phyloP scores from a whole-genome alignment of 2,329 filamentous ascomycete genomes.

The Nemania sp. region DNA sequence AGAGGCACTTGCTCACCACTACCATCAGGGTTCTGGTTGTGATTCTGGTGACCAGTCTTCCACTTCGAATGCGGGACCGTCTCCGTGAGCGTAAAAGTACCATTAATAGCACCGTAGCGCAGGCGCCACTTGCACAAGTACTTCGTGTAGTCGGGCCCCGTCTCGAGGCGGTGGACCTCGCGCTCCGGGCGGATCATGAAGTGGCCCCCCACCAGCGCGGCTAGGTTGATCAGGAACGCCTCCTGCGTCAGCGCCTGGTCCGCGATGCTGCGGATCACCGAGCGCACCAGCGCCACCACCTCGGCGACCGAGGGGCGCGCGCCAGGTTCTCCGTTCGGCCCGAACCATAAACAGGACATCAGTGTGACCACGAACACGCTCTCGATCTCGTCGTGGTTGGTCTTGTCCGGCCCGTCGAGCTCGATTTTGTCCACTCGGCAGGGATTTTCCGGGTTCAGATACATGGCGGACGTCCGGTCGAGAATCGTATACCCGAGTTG shows the following conservation, averaged over 20 bases:
- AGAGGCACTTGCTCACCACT: constrained; percentile 25
- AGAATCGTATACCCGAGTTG: constrained; percentile 30
- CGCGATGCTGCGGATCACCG: constrained; percentile 57
- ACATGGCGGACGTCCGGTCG: constrained; percentile 33
- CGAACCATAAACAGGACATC: constrained; percentile 55
- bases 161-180: constrained; percentile 50
- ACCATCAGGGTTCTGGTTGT: too few relatives aligned
- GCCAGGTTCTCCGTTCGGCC: constrained; percentile 48
- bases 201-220: constrained; percentile 58
- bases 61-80: constrained; percentile 49
- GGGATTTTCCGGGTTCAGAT: constrained; percentile 30
- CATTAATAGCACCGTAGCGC: constrained; percentile 55
- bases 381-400: constrained; percentile 61
- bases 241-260: constrained; percentile 55
- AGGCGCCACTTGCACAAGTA: constrained; percentile 61
- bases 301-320: constrained; percentile 54
- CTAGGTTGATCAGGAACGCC: constrained; percentile 62
- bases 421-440: constrained; percentile 34
- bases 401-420: constrained; percentile 48
- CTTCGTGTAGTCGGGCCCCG: constrained; percentile 45
- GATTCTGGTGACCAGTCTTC: constrained; percentile 38
- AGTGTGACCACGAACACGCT: constrained; percentile 56
- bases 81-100: constrained; percentile 57
- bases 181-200: constrained; percentile 51
- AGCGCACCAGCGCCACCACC: constrained; percentile 55